These are phyloP conservation scores for Leishmania tarentolae DNA, from an alignment of 208 protist genomes.

Conservation along the genomic window DNA sequence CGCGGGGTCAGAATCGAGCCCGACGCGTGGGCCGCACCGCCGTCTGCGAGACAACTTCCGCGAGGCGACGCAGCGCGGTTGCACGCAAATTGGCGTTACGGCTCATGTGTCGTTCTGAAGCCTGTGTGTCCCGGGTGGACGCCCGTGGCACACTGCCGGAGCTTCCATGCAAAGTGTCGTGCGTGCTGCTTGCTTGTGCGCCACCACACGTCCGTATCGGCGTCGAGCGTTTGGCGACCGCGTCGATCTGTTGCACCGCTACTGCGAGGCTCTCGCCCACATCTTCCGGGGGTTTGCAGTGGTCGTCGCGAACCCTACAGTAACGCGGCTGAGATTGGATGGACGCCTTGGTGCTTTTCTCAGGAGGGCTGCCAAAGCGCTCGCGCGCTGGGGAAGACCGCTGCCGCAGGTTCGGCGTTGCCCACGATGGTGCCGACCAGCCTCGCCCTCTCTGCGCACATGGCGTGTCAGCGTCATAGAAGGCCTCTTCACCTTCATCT, in stretches of 20 bases:
- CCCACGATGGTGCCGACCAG: not conserved
- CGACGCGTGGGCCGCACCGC: constrained; percentile 33
- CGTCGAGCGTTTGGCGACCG: constrained; percentile 5
- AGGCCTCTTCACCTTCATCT: constrained; percentile 10
- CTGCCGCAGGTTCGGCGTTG: not conserved
- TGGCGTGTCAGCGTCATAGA: constrained; percentile 5
- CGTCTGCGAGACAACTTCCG: constrained; percentile 69
- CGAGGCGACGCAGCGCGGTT: constrained; percentile 46
- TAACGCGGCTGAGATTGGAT: not conserved
- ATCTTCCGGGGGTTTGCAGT: not conserved
- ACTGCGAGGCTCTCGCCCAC: constrained; percentile 11
- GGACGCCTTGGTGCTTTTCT: not conserved
- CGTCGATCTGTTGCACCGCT: constrained; percentile 28
- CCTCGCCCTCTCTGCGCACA: not conserved
- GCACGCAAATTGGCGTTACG: constrained; percentile 38
- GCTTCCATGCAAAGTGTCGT: not conserved
- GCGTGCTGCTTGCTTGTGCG: not conserved
- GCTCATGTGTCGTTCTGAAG: constrained; percentile 15
- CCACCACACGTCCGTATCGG: constrained; percentile 11
- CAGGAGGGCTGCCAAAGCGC: not conserved
- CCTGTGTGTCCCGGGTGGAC: not conserved
- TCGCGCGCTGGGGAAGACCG: not conserved
- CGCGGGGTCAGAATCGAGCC: not conserved
- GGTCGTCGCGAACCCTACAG: not conserved
- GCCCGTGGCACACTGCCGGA: not conserved